Percentiles rank a stretch among this genome's conserved stretches.
phyloP scores from a whole-genome alignment of 2,329 filamentous ascomycete genomes.

The Hymenoscyphus salicellus region DNA sequence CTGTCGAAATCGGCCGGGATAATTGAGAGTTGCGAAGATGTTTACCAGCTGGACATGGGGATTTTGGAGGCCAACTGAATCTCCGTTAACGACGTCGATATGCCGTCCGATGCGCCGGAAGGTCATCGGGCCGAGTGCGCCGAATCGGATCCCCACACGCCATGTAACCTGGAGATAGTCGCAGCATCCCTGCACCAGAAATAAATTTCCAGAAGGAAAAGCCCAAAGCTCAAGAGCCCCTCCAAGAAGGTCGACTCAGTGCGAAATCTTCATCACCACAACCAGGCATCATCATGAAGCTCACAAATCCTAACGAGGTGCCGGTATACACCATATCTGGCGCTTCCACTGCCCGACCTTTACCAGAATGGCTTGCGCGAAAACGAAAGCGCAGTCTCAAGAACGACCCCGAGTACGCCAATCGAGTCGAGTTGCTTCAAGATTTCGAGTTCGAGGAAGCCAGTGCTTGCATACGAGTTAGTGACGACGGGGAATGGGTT shows the following conservation, averaged over 20 bases:
- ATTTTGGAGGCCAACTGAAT: not conserved
- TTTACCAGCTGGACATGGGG: not conserved
- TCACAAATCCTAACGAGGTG: constrained; percentile 76
- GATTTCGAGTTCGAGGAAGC: constrained; percentile 98
- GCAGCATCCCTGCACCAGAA: constrained; percentile 11
- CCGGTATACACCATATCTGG: constrained; percentile 95
- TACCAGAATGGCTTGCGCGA: constrained; percentile 93
- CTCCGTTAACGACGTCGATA: not conserved
- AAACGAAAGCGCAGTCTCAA: constrained; percentile 89
- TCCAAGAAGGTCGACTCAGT: constrained; percentile 1
- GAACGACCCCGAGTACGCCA: constrained; percentile 87
- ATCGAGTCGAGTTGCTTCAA: constrained; percentile 89
- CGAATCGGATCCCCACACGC: not conserved
- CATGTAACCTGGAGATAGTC: not conserved
- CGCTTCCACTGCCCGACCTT: constrained; percentile 77
- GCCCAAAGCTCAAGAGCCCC: constrained; percentile 4
- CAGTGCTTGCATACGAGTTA: constrained; percentile 82
- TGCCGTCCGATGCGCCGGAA: not conserved
- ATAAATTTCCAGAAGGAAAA: constrained; percentile 6
- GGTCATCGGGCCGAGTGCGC: not conserved
- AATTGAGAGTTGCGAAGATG: not conserved
- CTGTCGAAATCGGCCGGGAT: not conserved
- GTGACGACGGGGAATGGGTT: constrained; percentile 94
- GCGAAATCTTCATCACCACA: not conserved
- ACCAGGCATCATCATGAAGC: constrained; percentile 59